phyloP scores from a whole-genome alignment of 2,329 filamentous ascomycete genomes.

The Sarocladium strictum region DNA sequence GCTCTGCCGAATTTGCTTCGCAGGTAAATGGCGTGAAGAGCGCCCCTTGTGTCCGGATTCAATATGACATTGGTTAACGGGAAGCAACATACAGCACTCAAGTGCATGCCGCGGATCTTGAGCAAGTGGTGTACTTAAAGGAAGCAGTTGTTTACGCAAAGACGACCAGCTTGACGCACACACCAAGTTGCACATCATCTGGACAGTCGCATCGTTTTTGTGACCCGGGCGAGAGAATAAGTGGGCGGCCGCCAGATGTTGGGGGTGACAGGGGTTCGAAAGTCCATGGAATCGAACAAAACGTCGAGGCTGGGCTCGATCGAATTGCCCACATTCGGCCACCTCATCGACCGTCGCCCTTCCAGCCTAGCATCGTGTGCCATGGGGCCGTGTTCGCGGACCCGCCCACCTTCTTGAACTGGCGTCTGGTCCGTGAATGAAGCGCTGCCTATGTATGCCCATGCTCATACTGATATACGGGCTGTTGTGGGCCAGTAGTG shows the following conservation, averaged over 20 bases:
- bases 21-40: not conserved
- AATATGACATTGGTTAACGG: too few relatives aligned
- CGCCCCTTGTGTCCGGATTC: too few relatives aligned
- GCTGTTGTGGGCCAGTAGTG: not conserved
- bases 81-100: not conserved
- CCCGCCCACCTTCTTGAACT: slow-evolving; percentile 9
- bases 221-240: not conserved
- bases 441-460: not conserved
- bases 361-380: not conserved
- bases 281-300: not conserved
- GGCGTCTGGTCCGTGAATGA: slow-evolving; percentile 2
- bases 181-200: not conserved
- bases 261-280: not conserved
- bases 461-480: not conserved
- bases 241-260: slow-evolving; percentile 7
- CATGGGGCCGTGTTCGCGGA: not conserved
- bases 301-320: not conserved
- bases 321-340: not conserved
- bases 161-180: not conserved
- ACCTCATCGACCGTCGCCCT: slow-evolving; percentile 2
- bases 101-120: not conserved
- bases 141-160: not conserved
- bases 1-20: too few relatives aligned
- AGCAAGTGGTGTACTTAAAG: slow-evolving; percentile 2
- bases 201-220: not conserved